Evolutionary conservation across 768 basidiomycete genomes (phyloP).

Genomic region (Arthromyces matolae): DNA sequence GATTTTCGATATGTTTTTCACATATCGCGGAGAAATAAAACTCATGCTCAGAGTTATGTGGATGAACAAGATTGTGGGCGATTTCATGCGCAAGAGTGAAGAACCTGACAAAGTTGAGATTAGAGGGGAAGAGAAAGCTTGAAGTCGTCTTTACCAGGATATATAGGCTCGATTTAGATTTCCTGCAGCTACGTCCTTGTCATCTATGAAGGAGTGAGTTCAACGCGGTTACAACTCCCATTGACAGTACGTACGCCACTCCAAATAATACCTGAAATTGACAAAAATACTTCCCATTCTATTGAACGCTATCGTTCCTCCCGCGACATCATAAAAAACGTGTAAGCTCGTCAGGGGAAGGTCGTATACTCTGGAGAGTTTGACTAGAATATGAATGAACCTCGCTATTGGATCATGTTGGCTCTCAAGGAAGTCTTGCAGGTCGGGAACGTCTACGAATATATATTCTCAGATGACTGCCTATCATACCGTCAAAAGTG

Average conservation of each 20-base stretch:
- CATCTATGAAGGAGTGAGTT: slow-evolving; percentile 45
- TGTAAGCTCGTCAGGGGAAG: slow-evolving; percentile 74
- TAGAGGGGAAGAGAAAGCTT: background rate
- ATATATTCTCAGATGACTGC: background rate
- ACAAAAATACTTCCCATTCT: slow-evolving; percentile 83
- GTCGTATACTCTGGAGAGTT: slow-evolving; percentile 67
- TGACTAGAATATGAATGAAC: slow-evolving; percentile 67
- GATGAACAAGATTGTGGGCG: slow-evolving; percentile 84
- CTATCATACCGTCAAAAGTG: background rate
- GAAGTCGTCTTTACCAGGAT: slow-evolving; percentile 56
- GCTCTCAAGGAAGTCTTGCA: slow-evolving; percentile 42
- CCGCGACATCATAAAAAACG: slow-evolving; percentile 79
- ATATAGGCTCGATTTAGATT: slow-evolving; percentile 61
- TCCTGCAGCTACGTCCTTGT: slow-evolving; percentile 57
- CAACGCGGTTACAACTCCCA: background rate
- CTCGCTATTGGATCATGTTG: slow-evolving; percentile 61
- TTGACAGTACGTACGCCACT: slow-evolving; percentile 69
- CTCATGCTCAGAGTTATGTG: slow-evolving; percentile 89
- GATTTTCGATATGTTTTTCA: slow-evolving; percentile 53
- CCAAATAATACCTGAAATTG: slow-evolving; percentile 80
- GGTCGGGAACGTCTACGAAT: slow-evolving; percentile 52
- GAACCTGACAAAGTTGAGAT: slow-evolving; percentile 51
- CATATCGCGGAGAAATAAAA: slow-evolving; percentile 93
- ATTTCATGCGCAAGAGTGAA: slow-evolving; percentile 92
- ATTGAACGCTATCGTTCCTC: slow-evolving; percentile 92